A percentile compares a stretch with the other conserved stretches of the same genome.
Conservation (phyloP, 169 alveolate genomes). For the Toxoplasma gondii region DNA sequence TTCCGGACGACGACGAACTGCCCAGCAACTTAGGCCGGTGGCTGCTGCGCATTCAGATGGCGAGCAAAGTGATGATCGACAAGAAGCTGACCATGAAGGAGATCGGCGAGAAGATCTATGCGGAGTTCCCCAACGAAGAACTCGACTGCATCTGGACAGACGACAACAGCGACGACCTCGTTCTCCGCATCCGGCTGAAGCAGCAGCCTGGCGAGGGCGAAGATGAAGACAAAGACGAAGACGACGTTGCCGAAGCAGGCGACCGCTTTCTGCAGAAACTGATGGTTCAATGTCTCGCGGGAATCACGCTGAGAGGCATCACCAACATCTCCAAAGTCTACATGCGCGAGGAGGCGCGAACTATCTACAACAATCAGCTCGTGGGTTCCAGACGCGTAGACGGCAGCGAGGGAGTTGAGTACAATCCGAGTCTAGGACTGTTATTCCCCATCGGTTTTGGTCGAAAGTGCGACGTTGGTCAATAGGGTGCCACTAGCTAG, state of each 20-base stretch:
- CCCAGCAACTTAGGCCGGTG: slow-evolving; percentile 91
- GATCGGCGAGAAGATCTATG: slow-evolving; percentile 81
- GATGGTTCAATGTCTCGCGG: slow-evolving; percentile 87
- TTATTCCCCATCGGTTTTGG: no score
- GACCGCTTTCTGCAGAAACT: slow-evolving; percentile 87
- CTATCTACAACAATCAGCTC: slow-evolving; percentile 79
- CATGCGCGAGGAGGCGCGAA: slow-evolving; percentile 94
- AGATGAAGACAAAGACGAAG: slow-evolving; percentile 52
- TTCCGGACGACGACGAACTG: slow-evolving; percentile 93
- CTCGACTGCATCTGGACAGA: slow-evolving; percentile 95
- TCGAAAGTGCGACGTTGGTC: no score
- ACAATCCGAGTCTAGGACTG: neutral
- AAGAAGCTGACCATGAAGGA: slow-evolving; percentile 95
- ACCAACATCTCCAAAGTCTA: slow-evolving; percentile 94
- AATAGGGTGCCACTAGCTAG: no score
- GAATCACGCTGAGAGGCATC: slow-evolving; percentile 88
- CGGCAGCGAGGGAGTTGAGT: neutral
- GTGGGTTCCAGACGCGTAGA: neutral
- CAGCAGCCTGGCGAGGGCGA: slow-evolving; percentile 3
- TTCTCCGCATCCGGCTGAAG: slow-evolving; percentile 93
- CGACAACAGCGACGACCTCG: slow-evolving; percentile 96
- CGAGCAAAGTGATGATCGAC: slow-evolving; percentile 93
- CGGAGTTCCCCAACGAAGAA: slow-evolving; percentile 90
- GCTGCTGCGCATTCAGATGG: slow-evolving; percentile 96
- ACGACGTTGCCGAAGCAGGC: slow-evolving; percentile 79